Evolutionary conservation across 306 rosid genomes (phyloP).

Genomic region (Cucurbita argyrosperma): DNA sequence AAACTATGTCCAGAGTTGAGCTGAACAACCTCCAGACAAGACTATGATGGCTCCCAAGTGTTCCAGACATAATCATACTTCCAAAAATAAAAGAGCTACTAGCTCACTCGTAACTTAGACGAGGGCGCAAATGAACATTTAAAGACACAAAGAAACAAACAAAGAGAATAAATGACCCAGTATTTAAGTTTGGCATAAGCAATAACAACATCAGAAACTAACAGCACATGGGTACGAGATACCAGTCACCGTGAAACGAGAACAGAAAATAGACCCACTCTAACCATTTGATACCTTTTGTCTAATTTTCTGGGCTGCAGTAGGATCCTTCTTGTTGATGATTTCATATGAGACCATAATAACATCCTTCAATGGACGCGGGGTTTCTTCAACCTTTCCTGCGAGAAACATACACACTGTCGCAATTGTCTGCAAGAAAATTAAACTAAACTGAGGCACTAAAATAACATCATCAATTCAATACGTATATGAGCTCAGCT

Average conservation of each 20-base stretch:
- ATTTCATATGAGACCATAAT: conserved; percentile 89
- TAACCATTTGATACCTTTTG: conserved; percentile 51
- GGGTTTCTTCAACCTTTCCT: conserved; percentile 98
- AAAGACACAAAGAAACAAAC: neutral
- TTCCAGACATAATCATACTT: neutral
- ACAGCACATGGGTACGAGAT: neutral
- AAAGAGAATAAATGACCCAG: neutral
- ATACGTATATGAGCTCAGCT: neutral
- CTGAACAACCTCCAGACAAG: neutral
- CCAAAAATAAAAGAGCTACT: neutral
- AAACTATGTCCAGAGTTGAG: neutral
- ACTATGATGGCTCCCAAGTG: neutral
- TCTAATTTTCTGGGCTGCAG: conserved; percentile 78
- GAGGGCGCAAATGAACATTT: neutral
- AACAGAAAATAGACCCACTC: neutral
- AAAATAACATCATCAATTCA: neutral
- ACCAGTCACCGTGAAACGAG: neutral
- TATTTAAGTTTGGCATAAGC: neutral
- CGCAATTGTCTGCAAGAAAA: conserved; percentile 74
- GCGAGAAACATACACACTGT: conserved; percentile 99
- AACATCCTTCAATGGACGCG: conserved; percentile 91
- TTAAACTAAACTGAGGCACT: conserved; percentile 14
- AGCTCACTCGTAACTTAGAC: neutral
- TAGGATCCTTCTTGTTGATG: conserved; percentile 79
- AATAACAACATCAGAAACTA: neutral